Evolutionary conservation across 495 filamentous ascomycete species (phyloP).

Genomic region (Penicillium steckii): DNA sequence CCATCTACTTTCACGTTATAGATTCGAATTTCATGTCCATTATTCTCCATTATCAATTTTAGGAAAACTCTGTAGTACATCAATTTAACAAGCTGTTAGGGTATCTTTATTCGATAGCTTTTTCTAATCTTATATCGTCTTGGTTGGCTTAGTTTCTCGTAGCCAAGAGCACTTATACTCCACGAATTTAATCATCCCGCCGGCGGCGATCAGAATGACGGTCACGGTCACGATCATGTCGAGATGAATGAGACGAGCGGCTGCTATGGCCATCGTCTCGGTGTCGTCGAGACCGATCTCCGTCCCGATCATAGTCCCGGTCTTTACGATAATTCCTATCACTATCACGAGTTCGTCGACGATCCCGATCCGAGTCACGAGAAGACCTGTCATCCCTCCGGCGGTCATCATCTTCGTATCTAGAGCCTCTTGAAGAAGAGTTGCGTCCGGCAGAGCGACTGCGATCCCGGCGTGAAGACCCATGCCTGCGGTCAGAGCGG

Average conservation of each 20-base stretch:
- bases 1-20: constrained; percentile 24
- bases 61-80: not conserved
- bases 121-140: not conserved
- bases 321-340: constrained; percentile 34
- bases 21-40: constrained; percentile 1
- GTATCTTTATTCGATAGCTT: constrained; percentile 19
- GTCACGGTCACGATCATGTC: constrained; percentile 33
- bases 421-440: constrained; percentile 32
- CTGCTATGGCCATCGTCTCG: constrained; percentile 36
- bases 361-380: constrained; percentile 31
- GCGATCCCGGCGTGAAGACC: constrained; percentile 37
- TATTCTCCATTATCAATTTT: not conserved
- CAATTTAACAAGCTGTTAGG: constrained; percentile 1
- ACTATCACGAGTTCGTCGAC: constrained; percentile 27
- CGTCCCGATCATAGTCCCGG: constrained; percentile 32
- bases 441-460: constrained; percentile 35
- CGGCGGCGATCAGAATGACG: constrained; percentile 34
- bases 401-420: constrained; percentile 29
- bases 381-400: constrained; percentile 32
- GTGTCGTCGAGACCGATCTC: constrained; percentile 19
- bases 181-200: constrained; percentile 26
- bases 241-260: constrained; percentile 34
- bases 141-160: too few species aligned
- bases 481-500: constrained; percentile 27
- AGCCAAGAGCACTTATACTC: too few species aligned